These are phyloP conservation scores for Podospora didyma DNA, from an alignment of 495 filamentous ascomycete species.

Conservation along the genomic window DNA sequence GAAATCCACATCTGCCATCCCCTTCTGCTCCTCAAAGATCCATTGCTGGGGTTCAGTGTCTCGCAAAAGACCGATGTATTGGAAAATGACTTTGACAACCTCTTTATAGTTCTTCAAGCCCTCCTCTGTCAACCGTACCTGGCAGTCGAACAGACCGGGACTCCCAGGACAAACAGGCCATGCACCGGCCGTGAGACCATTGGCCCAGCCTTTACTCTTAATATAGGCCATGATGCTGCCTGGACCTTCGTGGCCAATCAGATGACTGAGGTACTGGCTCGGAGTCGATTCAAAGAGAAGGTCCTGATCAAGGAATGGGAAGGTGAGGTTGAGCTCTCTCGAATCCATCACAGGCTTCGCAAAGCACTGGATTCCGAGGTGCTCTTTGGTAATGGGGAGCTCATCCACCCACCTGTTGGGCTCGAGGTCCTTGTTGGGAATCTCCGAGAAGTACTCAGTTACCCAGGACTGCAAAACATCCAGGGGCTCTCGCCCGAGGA, in stretches of 20 bases:
- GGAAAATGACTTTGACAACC: slow-evolving; percentile 82
- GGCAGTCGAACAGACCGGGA: slow-evolving; percentile 72
- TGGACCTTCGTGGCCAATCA: slow-evolving; percentile 95
- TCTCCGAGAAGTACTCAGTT: slow-evolving; percentile 74
- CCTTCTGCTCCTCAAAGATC: slow-evolving; percentile 89
- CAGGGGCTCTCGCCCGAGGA: slow-evolving; percentile 82
- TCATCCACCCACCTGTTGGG: slow-evolving; percentile 78
- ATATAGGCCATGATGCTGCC: slow-evolving; percentile 94
- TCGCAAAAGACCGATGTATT: slow-evolving; percentile 86
- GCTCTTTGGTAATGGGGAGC: slow-evolving; percentile 60
- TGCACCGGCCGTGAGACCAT: slow-evolving; percentile 75
- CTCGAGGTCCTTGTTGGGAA: slow-evolving; percentile 79
- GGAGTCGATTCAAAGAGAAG: slow-evolving; percentile 77
- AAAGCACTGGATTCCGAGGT: slow-evolving; percentile 78
- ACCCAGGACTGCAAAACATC: slow-evolving; percentile 90
- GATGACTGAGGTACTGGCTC: slow-evolving; percentile 83
- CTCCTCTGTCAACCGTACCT: slow-evolving; percentile 81
- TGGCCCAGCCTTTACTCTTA: slow-evolving; percentile 94
- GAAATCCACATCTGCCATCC: slow-evolving; percentile 88
- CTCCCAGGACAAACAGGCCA: slow-evolving; percentile 76
- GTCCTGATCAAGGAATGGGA: slow-evolving; percentile 89
- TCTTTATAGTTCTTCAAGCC: slow-evolving; percentile 77
- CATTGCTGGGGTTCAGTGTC: slow-evolving; percentile 81
- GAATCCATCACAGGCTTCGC: slow-evolving; percentile 97
- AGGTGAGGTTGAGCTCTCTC: slow-evolving; percentile 76